phyloP scores from a whole-genome alignment of 345 rosid genomes.

The Acer negundo region DNA sequence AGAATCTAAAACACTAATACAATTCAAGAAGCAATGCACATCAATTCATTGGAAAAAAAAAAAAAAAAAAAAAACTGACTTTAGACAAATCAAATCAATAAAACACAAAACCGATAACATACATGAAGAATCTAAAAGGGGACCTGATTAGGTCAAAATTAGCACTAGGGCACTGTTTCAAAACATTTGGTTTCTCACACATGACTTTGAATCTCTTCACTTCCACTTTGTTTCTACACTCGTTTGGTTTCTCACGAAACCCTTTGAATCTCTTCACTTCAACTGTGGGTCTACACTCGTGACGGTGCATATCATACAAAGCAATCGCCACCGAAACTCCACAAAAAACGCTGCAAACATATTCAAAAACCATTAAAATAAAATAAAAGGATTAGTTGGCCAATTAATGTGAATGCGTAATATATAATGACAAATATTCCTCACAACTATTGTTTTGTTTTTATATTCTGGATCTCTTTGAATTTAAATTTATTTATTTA shows the following conservation, averaged over 20 bases:
- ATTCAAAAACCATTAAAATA: not conserved
- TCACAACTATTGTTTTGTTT: too few relatives aligned
- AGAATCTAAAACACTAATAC: not conserved
- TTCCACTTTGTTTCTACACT: conserved; percentile 27
- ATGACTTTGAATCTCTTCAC: conserved; percentile 73
- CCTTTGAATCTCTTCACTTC: conserved; percentile 72
- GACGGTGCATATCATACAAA: conserved; percentile 66
- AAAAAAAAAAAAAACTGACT: not conserved
- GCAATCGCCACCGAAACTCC: conserved; percentile 61
- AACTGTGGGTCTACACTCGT: conserved; percentile 34
- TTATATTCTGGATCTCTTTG: too few relatives aligned
- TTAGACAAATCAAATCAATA: not conserved
- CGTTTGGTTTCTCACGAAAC: conserved; percentile 28
- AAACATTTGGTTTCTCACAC: conserved; percentile 26
- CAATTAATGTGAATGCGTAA: too few relatives aligned
- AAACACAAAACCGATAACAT: conserved; percentile 20
- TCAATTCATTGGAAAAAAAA: not conserved
- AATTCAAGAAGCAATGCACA: not conserved
- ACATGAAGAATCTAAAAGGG: conserved; percentile 72
- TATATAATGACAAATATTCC: too few relatives aligned
- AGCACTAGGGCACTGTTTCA: conserved; percentile 20
- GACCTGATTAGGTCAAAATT: conserved; percentile 63
- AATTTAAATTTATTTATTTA: too few relatives aligned
- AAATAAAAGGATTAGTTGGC: not conserved
- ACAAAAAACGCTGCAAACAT: conserved; percentile 50